These are phyloP conservation scores for Globisporangium ultimum DNA, from an alignment of 352 stramenopile species.

Conservation along the genomic window DNA sequence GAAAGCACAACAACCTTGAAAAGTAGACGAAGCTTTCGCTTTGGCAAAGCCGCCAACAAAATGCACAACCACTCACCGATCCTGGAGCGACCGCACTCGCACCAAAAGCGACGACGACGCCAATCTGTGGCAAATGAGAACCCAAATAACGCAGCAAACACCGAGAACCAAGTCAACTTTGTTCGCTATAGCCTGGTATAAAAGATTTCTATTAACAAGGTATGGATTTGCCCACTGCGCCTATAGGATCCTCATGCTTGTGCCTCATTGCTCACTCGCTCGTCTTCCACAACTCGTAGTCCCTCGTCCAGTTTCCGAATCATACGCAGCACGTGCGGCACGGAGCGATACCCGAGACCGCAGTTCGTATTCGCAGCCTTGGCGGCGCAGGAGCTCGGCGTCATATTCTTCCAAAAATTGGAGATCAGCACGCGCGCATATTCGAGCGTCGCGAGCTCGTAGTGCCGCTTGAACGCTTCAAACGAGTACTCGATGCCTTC, in stretches of 20 bases:
- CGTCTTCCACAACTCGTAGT: conserved; percentile 28
- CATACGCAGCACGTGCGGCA: conserved; percentile 59
- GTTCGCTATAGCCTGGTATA: conserved; percentile 11
- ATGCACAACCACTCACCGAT: background rate
- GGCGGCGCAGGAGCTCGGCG: conserved; percentile 32
- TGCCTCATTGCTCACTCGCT: conserved; percentile 18
- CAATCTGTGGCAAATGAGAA: background rate
- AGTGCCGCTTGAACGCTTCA: conserved; percentile 50
- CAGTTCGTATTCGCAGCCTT: conserved; percentile 57
- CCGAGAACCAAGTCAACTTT: conserved; percentile 14
- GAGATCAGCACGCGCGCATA: conserved; percentile 62
- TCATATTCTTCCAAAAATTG: conserved; percentile 59
- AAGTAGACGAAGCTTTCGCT: background rate
- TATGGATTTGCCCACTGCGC: background rate
- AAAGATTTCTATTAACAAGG: background rate
- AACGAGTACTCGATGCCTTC: conserved; percentile 38
- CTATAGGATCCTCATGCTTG: background rate
- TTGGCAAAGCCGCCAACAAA: background rate
- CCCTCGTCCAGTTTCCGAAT: conserved; percentile 42
- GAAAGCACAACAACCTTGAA: background rate
- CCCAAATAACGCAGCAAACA: background rate
- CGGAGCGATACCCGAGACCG: conserved; percentile 63
- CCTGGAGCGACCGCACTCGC: background rate
- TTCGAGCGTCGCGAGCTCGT: conserved; percentile 54
- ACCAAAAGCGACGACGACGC: background rate